phyloP scores from a whole-genome alignment of 345 rosid genomes.

The Dimocarpus longan region DNA sequence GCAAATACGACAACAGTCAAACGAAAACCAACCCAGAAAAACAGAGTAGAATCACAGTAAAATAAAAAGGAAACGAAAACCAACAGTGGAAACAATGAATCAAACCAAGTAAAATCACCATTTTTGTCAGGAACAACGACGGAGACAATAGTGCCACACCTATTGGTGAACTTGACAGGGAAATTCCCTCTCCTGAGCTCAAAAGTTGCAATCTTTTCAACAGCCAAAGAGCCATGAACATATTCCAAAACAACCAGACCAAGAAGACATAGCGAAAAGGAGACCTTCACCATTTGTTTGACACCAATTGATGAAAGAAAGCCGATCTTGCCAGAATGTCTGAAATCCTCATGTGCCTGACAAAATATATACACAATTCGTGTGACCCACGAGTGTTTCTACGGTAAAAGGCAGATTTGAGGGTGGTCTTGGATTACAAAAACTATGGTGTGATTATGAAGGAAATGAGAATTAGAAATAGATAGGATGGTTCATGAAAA shows the following conservation, averaged over 20 bases:
- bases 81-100: too few species aligned
- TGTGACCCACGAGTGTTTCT: background rate
- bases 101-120: slow-evolving; percentile 57
- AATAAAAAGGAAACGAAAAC: slow-evolving; percentile 5
- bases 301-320: background rate
- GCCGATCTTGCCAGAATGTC: background rate
- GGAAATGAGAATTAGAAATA: too few species aligned
- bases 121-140: slow-evolving; percentile 73
- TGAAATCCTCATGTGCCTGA: background rate
- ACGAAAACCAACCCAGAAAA: background rate
- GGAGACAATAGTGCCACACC: slow-evolving; percentile 82
- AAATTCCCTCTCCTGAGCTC: slow-evolving; percentile 74
- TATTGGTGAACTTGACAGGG: slow-evolving; percentile 65
- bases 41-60: background rate
- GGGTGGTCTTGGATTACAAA: background rate
- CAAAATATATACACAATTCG: background rate
- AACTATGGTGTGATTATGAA: too few species aligned
- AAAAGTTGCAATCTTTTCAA: slow-evolving; percentile 43
- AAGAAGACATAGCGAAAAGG: slow-evolving; percentile 25
- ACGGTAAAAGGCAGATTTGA: slow-evolving; percentile 5
- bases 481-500: too few species aligned
- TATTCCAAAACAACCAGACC: slow-evolving; percentile 32
- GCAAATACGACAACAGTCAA: slow-evolving; percentile 2
- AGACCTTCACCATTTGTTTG: slow-evolving; percentile 32
- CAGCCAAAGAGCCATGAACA: slow-evolving; percentile 17